Percentiles rank a stretch among this genome's conserved stretches.
These are phyloP conservation scores for Hortiboletus campestris DNA, from an alignment of 768 basidiomycete species.

Conservation along the genomic window DNA sequence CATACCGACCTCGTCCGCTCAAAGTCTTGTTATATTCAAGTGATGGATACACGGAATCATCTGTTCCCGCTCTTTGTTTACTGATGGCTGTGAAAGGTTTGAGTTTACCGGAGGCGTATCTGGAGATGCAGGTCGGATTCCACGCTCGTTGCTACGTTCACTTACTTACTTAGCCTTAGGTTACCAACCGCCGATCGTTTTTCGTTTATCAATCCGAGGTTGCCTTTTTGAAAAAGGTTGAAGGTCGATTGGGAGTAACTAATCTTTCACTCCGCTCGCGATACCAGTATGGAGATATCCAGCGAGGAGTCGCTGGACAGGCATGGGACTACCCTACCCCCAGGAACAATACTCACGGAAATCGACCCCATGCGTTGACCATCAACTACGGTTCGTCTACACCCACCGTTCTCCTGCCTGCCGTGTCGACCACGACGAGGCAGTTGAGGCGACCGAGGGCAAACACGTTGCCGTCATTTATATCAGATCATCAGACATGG, in stretches of 20 bases:
- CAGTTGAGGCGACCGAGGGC: constrained; percentile 57
- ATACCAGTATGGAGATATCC: constrained; percentile 24
- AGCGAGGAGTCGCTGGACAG: constrained; percentile 13
- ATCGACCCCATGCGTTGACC: constrained; percentile 23
- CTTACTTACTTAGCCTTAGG: constrained; percentile 25
- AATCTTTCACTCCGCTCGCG: constrained; percentile 22
- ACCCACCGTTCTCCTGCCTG: constrained; percentile 4
- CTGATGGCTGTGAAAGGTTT: constrained; percentile 75
- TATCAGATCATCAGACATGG: constrained; percentile 83
- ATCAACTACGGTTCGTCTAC: constrained; percentile 19
- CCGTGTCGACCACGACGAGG: constrained; percentile 19
- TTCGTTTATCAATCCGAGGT: constrained; percentile 89
- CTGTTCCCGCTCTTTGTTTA: constrained; percentile 80
- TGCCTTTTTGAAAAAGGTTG: constrained; percentile 67
- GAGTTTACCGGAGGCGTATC: constrained; percentile 84
- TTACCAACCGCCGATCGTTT: constrained; percentile 75
- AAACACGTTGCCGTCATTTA: constrained; percentile 64
- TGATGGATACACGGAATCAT: constrained; percentile 93
- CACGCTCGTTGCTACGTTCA: neutral
- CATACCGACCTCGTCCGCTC: constrained; percentile 53
- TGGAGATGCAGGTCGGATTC: constrained; percentile 68
- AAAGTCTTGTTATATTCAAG: constrained; percentile 80
- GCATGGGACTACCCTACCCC: constrained; percentile 10
- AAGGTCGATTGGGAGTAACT: constrained; percentile 43
- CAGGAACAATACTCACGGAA: constrained; percentile 11